Conservation (phyloP, 2,329 filamentous ascomycete species). For the Colletotrichum tabaci region DNA sequence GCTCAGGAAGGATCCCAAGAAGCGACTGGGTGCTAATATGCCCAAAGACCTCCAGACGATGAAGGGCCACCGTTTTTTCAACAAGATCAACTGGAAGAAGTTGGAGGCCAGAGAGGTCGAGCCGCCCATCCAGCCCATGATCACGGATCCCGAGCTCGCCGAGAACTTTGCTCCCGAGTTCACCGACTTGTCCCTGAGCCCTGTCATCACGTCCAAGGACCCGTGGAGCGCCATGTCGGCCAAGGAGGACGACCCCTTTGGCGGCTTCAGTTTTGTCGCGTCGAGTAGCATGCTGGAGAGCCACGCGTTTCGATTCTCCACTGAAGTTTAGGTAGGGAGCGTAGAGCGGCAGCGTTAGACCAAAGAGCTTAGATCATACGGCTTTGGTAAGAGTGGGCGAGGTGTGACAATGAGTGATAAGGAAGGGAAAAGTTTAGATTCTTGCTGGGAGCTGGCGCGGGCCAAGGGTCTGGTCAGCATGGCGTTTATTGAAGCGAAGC, state of each 20-base stretch:
- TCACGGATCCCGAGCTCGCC: constrained; percentile 94
- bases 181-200: constrained; percentile 86
- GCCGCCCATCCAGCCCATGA: constrained; percentile 91
- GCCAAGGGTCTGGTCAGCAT: neutral
- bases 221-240: constrained; percentile 55
- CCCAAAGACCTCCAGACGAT: constrained; percentile 88
- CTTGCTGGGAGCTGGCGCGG: neutral
- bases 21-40: constrained; percentile 90
- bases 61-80: constrained; percentile 96
- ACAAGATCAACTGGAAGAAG: constrained; percentile 94
- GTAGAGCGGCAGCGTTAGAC: neutral
- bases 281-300: constrained; percentile 70
- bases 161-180: constrained; percentile 98
- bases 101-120: constrained; percentile 86
- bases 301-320: constrained; percentile 55
- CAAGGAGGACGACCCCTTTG: constrained; percentile 66
- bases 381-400: neutral
- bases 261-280: constrained; percentile 76
- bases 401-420: neutral
- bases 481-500: constrained; percentile 25
- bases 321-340: constrained; percentile 26
- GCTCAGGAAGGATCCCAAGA: constrained; percentile 91
- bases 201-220: constrained; percentile 68
- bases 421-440: constrained; percentile 24
- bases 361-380: neutral